Evolutionary conservation across 23 red algal genomes (phyloP).

Genomic region (Pyropia yezoensis): DNA sequence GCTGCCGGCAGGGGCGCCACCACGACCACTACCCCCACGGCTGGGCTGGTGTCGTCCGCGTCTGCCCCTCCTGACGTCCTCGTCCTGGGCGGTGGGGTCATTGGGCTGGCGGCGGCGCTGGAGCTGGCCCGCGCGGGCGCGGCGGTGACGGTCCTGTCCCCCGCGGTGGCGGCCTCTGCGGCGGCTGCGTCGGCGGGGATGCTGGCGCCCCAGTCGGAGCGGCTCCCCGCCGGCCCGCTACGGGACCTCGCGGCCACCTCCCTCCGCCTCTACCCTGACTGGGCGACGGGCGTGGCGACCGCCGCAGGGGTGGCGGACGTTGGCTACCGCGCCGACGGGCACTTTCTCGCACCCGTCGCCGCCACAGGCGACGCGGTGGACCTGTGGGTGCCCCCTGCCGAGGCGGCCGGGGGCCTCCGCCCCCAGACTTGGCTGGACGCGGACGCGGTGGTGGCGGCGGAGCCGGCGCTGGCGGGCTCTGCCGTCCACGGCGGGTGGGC

Average conservation of each 20-base stretch:
- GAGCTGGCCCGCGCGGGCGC: slow-evolving; percentile 57
- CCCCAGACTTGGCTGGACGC: slow-evolving; percentile 8
- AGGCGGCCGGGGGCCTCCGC: slow-evolving; percentile 9
- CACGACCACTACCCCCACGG: too few relatives aligned
- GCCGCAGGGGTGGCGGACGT: slow-evolving; percentile 10
- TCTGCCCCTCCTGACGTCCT: slow-evolving; percentile 37
- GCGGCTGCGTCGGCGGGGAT: slow-evolving; percentile 90
- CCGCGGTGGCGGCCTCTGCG: slow-evolving; percentile 20
- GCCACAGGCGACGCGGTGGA: slow-evolving; percentile 17
- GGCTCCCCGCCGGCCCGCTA: slow-evolving; percentile 27
- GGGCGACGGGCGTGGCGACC: slow-evolving; percentile 17
- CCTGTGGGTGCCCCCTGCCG: slow-evolving; percentile 5
- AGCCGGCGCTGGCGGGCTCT: slow-evolving; percentile 43
- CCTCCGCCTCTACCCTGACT: slow-evolving; percentile 50
- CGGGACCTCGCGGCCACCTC: slow-evolving; percentile 25
- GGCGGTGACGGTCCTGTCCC: slow-evolving; percentile 45
- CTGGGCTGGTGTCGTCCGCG: too few relatives aligned
- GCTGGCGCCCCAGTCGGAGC: slow-evolving; percentile 75
- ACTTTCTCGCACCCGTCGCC: slow-evolving; percentile 58
- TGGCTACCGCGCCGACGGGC: slow-evolving; percentile 18
- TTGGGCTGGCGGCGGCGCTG: slow-evolving; percentile 69
- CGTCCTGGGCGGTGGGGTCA: slow-evolving; percentile 70
- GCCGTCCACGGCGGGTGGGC: slow-evolving; percentile 42
- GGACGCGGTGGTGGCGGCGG: slow-evolving; percentile 17
- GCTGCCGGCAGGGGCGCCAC: too few relatives aligned